Base-by-base conservation (phyloP, 2,329 filamentous ascomycete genomes). In the Fusarium incarnatum region DNA sequence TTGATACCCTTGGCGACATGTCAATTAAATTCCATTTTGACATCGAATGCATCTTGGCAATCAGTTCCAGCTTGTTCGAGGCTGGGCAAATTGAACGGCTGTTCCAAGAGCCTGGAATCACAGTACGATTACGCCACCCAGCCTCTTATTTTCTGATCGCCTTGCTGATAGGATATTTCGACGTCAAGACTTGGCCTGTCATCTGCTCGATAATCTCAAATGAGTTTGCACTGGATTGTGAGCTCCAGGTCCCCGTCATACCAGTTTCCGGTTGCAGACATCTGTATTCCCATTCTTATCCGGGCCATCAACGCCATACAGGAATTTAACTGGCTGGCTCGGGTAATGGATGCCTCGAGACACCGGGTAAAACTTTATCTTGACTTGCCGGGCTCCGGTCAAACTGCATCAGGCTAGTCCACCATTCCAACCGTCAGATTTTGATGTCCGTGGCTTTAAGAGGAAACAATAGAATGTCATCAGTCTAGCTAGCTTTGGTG, bases 151-250 rank as follows among this genome's bases (percentile, higher is more conserved):
- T 6, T 28, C 27, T 3, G 27, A 28, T 28, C 11, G 11, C 27
- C 11, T 2, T 28, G 11, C 1, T 2, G 5, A 28, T 12, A 2
- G 12, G 11, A 6, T 6, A 0, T 22, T 20, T 23, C 9, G 16
- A 34, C 16, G 16, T 18, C 32, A 34, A 18, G 5, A 10, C 2
- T 34, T 34, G 15, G 15, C 4, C 5, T 18, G 8, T 28, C 10
- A 28, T 5, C 27, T 28, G 10, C 27, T 11, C 27, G 25, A 27
- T 27, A 9, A 27, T 27, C 25, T 27, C 25, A 11, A 37, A 11
- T 11, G 9, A 37, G 34, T 37, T n/a, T 11, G 0, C 9, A 37
- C 18, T 37, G 34, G 34, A n/a, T 37, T 12, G 34, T 7, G 10
- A n/a, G 2, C 6, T 1, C 10, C 18, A 12, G 3, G 1, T 6